Percentiles rank a stretch among this genome's conserved stretches.
Evolutionary conservation across 169 alveolate species (phyloP).

Genomic region (Theileria orientalis): DNA sequence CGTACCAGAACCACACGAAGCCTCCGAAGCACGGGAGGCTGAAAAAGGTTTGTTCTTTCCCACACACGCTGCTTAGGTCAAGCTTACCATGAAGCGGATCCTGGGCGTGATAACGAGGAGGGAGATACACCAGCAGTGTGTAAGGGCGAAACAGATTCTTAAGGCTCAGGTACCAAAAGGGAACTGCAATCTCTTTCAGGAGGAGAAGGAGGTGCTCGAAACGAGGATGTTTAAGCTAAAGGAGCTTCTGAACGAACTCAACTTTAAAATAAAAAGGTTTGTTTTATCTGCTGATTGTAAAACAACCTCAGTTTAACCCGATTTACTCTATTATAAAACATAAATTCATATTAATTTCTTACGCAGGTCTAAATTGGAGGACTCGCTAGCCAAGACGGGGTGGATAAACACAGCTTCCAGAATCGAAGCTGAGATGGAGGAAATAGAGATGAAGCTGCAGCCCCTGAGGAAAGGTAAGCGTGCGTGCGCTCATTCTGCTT

Average conservation of each 20-base stretch:
- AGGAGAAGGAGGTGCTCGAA: conserved; percentile 78
- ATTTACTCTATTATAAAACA: no score
- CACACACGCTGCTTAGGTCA: conserved; percentile 38
- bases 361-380: conserved; percentile 4
- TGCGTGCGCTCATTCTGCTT: background rate
- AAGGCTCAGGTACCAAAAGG: conserved; percentile 53
- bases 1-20: conserved; percentile 68
- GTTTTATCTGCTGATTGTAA: background rate
- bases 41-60: conserved; percentile 67
- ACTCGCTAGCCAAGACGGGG: conserved; percentile 67
- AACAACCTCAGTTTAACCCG: background rate
- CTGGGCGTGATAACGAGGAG: conserved; percentile 81
- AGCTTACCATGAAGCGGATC: conserved; percentile 81
- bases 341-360: background rate
- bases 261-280: conserved; percentile 53
- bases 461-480: conserved; percentile 72
- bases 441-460: conserved; percentile 62
- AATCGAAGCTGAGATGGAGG: conserved; percentile 67
- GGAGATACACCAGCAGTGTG: conserved; percentile 83
- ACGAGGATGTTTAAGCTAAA: conserved; percentile 74
- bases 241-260: conserved; percentile 64
- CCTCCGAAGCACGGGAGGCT: conserved; percentile 80
- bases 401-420: conserved; percentile 59
- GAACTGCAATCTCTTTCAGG: conserved; percentile 19
- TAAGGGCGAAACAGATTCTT: conserved; percentile 78